A percentile compares a stretch with the other conserved stretches of the same genome.
Evolutionary conservation across 176 grass and related monocot species (phyloP).

Genomic region (Paspalum vaginatum): DNA sequence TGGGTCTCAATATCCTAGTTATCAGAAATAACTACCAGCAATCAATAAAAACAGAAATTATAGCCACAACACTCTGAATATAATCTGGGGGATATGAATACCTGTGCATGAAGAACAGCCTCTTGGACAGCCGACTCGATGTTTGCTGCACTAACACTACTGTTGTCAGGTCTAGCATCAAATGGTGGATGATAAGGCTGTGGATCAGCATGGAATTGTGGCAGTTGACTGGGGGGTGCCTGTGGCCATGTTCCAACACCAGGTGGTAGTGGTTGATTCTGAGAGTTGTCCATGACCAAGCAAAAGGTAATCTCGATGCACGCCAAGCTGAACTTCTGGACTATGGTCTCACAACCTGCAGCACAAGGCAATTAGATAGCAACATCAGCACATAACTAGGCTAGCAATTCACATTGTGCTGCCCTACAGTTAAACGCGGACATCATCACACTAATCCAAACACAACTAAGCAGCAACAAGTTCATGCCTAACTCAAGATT

Average conservation of each 20-base stretch:
- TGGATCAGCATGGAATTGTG: constrained; percentile 28
- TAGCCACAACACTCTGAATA: constrained; percentile 28
- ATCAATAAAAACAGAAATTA: constrained; percentile 41
- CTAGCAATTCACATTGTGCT: neutral
- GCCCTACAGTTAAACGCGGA: neutral
- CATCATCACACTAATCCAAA: neutral
- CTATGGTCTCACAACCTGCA: constrained; percentile 21
- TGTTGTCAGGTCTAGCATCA: constrained; percentile 13
- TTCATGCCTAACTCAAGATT: neutral
- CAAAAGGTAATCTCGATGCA: neutral
- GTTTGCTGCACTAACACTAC: constrained; percentile 29
- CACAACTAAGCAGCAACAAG: neutral
- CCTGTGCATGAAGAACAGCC: constrained; percentile 82
- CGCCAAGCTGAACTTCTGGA: neutral
- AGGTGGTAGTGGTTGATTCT: constrained; percentile 65
- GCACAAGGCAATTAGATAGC: constrained; percentile 11
- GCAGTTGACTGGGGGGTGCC: constrained; percentile 29
- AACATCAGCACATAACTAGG: constrained; percentile 22
- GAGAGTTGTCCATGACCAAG: constrained; percentile 48
- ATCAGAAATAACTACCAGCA: constrained; percentile 35
- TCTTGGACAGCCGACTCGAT: constrained; percentile 77
- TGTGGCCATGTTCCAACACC: constrained; percentile 49
- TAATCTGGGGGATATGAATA: constrained; percentile 51
- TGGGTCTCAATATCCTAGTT: constrained; percentile 87
- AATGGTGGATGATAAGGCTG: constrained; percentile 35